Conservation (phyloP, 257 asterid species). For the Anisodus acutangulus region DNA sequence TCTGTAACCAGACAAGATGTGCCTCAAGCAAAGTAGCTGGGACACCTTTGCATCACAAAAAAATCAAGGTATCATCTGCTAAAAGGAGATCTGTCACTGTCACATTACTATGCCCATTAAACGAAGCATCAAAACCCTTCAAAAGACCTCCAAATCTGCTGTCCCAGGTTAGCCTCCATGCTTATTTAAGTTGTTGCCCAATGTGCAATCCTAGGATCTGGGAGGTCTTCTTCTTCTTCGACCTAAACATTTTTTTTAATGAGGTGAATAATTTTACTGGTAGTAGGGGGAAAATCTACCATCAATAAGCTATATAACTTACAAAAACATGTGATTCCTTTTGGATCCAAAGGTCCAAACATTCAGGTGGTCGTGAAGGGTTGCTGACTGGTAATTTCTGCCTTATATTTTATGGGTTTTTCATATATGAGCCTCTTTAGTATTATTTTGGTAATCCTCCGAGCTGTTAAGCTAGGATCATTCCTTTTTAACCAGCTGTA, state of each 20-base stretch:
- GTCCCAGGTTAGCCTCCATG: neutral
- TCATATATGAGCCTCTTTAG: neutral
- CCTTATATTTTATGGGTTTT: neutral
- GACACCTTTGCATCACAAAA: too few relatives aligned
- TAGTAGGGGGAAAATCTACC: neutral
- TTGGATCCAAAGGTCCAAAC: neutral
- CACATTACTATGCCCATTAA: too few relatives aligned
- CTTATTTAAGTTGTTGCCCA: neutral
- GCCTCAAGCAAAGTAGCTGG: too few relatives aligned
- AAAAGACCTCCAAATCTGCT: neutral
- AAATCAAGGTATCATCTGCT: too few relatives aligned
- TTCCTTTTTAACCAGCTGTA: neutral
- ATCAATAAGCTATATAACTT: neutral
- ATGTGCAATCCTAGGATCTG: neutral
- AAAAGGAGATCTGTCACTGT: too few relatives aligned
- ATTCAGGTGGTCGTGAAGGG: conserved; percentile 1
- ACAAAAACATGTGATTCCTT: conserved; percentile 13
- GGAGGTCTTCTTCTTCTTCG: neutral
- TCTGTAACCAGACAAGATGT: too few relatives aligned
- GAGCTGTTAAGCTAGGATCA: neutral
- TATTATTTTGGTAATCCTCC: neutral
- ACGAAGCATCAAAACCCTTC: too few relatives aligned
- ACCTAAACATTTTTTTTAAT: neutral
- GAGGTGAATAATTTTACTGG: neutral
- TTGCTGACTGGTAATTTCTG: neutral